These are phyloP conservation scores for Gryganskiella cystojenkinii DNA, from an alignment of 192 early-diverging fungal genomes.

Conservation along the genomic window DNA sequence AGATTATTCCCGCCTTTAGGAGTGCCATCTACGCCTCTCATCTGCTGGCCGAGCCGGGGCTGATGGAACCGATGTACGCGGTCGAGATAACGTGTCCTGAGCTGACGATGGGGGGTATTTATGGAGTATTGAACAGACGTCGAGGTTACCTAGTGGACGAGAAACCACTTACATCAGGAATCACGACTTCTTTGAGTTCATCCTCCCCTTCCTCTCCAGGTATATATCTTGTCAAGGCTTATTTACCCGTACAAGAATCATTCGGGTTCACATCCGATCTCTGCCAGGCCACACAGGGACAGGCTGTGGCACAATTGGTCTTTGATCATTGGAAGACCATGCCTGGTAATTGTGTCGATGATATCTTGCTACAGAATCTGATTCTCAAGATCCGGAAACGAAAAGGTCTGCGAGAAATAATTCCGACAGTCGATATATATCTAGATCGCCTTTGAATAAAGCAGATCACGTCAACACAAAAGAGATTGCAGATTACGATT, in stretches of 20 bases:
- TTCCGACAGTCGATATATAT: constrained; percentile 83
- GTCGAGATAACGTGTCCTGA: constrained; percentile 97
- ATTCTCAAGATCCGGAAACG: constrained; percentile 83
- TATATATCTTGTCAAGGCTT: constrained; percentile 93
- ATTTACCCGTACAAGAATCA: constrained; percentile 97
- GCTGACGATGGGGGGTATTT: constrained; percentile 94
- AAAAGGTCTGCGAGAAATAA: constrained; percentile 89
- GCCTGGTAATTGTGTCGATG: constrained; percentile 73
- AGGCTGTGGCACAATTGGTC: constrained; percentile 97
- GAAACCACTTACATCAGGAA: constrained; percentile 63
- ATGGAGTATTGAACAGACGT: constrained; percentile 93
- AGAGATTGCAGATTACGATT: too few relatives aligned
- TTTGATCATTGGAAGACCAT: constrained; percentile 98
- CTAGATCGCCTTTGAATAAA: constrained; percentile 82
- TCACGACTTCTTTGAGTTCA: constrained; percentile 77
- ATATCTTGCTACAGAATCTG: constrained; percentile 87
- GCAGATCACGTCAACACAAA: too few relatives aligned
- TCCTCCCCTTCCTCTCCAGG: too few relatives aligned
- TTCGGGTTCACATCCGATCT: constrained; percentile 97
- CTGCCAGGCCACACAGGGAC: constrained; percentile 93
- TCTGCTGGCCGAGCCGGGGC: constrained; percentile 83
- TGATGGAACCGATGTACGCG: constrained; percentile 97
- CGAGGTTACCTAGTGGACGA: constrained; percentile 95
- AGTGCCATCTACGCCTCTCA: constrained; percentile 91
- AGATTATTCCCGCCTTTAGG: constrained; percentile 95